A percentile compares a stretch with the other conserved stretches of the same genome.
Evolutionary conservation across 305 asterid genomes (phyloP).

Genomic region (Fraxinus floribunda): DNA sequence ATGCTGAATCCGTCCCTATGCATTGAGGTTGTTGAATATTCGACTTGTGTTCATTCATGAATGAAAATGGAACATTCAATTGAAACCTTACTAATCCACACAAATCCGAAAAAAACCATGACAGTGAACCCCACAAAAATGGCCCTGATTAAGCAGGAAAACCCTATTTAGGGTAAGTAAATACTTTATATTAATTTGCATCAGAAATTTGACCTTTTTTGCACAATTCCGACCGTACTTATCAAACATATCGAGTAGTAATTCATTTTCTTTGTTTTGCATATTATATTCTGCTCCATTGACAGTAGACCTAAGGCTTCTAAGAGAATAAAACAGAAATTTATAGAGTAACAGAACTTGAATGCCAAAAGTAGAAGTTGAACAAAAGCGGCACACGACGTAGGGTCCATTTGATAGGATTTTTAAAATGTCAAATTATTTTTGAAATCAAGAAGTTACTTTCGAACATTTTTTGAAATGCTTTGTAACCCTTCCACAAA

Average conservation of each 20-base stretch:
- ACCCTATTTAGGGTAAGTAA: neutral
- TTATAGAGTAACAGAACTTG: neutral
- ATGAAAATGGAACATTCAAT: neutral
- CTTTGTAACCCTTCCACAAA: too few species aligned
- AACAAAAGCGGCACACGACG: neutral
- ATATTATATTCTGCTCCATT: neutral
- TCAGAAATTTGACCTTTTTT: too few species aligned
- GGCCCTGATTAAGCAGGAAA: too few species aligned
- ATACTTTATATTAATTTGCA: neutral
- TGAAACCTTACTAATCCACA: neutral
- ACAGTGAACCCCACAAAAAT: too few species aligned
- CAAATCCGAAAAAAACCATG: neutral
- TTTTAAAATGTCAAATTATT: too few species aligned
- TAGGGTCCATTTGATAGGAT: too few species aligned
- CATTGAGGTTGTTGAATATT: neutral
- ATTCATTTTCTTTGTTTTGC: neutral
- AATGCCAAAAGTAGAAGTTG: neutral
- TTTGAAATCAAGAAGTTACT: too few species aligned
- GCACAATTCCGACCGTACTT: too few species aligned
- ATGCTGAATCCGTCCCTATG: too few species aligned
- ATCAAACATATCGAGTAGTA: neutral
- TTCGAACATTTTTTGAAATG: too few species aligned
- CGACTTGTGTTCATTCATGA: neutral
- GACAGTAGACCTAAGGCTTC: neutral
- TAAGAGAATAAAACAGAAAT: neutral